Percentiles rank a stretch among this genome's conserved stretches.
These are phyloP conservation scores for Aspergillus clavatus DNA, from an alignment of 2,329 filamentous ascomycete genomes.

Conservation along the genomic window DNA sequence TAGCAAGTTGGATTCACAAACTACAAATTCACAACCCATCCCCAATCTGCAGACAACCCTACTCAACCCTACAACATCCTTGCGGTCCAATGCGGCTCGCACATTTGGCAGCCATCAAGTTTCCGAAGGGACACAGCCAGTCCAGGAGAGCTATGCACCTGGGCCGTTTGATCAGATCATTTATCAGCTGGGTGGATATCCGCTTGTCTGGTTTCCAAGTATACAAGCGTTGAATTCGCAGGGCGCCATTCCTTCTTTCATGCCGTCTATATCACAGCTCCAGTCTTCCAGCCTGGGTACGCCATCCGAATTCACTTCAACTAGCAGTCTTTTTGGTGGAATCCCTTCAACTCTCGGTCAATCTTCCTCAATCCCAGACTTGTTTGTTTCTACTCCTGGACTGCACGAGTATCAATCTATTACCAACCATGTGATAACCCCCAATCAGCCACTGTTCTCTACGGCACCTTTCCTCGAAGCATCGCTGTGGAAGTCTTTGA, in stretches of 20 bases:
- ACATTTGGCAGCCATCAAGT: slow-evolving; percentile 5
- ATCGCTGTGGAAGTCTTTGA: slow-evolving; percentile 20
- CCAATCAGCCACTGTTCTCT: slow-evolving; percentile 9
- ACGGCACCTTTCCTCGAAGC: slow-evolving; percentile 10
- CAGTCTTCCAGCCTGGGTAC: slow-evolving; percentile 6
- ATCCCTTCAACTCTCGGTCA: slow-evolving; percentile 6
- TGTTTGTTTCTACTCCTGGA: slow-evolving; percentile 9
- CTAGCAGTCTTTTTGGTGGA: slow-evolving; percentile 4
- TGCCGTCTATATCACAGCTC: slow-evolving; percentile 12
- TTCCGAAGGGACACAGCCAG: slow-evolving; percentile 8
- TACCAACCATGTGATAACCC: slow-evolving; percentile 3
- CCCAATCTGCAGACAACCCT: slow-evolving; percentile 9
- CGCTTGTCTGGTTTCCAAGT: slow-evolving; percentile 14
- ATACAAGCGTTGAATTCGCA: slow-evolving; percentile 12
- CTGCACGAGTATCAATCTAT: slow-evolving; percentile 7
- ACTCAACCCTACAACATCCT: slow-evolving; percentile 7
- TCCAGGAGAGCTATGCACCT: slow-evolving; percentile 11
- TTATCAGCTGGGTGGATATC: slow-evolving; percentile 10
- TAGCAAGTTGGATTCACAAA: slow-evolving; percentile 1
- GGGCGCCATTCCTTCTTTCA: slow-evolving; percentile 6
- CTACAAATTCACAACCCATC: slow-evolving; percentile 3
- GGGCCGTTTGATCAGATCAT: slow-evolving; percentile 9
- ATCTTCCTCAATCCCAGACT: slow-evolving; percentile 5
- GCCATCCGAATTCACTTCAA: slow-evolving; percentile 6
- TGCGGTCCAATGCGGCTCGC: slow-evolving; percentile 7